A percentile compares a stretch with the other conserved stretches of the same genome.
These are phyloP conservation scores for Turritis glabra DNA, from an alignment of 345 rosid genomes.

Conservation along the genomic window DNA sequence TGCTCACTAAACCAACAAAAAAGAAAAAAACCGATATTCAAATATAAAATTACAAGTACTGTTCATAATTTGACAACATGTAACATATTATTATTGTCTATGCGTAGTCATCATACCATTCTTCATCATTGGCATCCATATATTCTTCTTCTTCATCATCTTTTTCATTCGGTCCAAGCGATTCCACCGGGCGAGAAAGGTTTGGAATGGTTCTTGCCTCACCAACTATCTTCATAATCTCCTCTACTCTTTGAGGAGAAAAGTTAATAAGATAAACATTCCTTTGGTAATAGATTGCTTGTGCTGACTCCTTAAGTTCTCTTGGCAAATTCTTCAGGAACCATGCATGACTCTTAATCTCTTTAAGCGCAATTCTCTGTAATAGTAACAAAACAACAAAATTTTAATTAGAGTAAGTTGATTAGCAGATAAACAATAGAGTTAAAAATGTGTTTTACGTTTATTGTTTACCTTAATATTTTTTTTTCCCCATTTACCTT, in stretches of 20 bases:
- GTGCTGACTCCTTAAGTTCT: slow-evolving; percentile 56
- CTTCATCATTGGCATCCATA: slow-evolving; percentile 55
- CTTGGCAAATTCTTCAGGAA: slow-evolving; percentile 63
- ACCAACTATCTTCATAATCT: slow-evolving; percentile 56
- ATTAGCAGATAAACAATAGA: background rate
- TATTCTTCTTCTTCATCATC: slow-evolving; percentile 52
- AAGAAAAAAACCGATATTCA: slow-evolving; percentile 34
- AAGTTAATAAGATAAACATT: slow-evolving; percentile 30
- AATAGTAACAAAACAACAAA: background rate
- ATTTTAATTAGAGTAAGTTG: background rate
- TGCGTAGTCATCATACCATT: slow-evolving; percentile 16
- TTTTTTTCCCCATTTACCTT: too few species aligned
- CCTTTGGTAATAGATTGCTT: slow-evolving; percentile 33
- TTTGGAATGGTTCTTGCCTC: slow-evolving; percentile 61
- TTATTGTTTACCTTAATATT: too few species aligned
- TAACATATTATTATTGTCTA: background rate
- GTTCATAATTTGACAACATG: slow-evolving; percentile 30
- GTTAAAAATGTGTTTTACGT: background rate
- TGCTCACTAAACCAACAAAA: background rate
- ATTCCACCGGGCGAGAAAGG: background rate
- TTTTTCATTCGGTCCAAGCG: slow-evolving; percentile 27
- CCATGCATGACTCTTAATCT: slow-evolving; percentile 71
- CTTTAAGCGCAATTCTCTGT: slow-evolving; percentile 64
- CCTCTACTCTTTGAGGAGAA: slow-evolving; percentile 63
- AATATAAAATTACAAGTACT: slow-evolving; percentile 62